phyloP scores from a whole-genome alignment of 352 stramenopile species.

The Phytophthora sojae region DNA sequence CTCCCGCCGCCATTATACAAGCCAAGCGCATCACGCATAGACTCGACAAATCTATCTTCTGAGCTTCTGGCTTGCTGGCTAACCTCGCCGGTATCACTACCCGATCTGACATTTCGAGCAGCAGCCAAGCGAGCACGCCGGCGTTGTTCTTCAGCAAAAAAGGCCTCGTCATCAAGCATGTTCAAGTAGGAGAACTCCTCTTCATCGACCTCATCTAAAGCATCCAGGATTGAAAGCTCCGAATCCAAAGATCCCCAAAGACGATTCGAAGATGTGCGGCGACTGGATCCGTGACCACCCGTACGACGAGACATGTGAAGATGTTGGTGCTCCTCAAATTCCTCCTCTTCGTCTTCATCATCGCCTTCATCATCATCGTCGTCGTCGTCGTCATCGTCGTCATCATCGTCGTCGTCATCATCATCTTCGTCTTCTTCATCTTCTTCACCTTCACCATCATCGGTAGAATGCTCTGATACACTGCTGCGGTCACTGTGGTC shows the following conservation, averaged over 20 bases:
- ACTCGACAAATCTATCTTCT: constrained; percentile 48
- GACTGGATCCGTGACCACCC: constrained; percentile 36
- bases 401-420: constrained; percentile 73
- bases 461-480: constrained; percentile 56
- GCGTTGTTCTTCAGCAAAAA: constrained; percentile 64
- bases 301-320: constrained; percentile 59
- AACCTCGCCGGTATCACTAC: constrained; percentile 18
- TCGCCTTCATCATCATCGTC: constrained; percentile 71
- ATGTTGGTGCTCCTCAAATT: constrained; percentile 67
- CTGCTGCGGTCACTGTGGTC: constrained; percentile 73
- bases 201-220: constrained; percentile 83
- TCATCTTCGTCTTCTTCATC: constrained; percentile 78
- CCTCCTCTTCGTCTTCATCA: constrained; percentile 64
- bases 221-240: constrained; percentile 76
- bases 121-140: constrained; percentile 44
- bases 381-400: constrained; percentile 67
- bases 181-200: constrained; percentile 87
- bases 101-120: constrained; percentile 29
- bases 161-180: constrained; percentile 72
- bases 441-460: constrained; percentile 56
- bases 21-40: constrained; percentile 48
- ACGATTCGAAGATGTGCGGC: constrained; percentile 49
- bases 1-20: constrained; percentile 28
- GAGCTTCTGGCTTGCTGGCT: constrained; percentile 19
- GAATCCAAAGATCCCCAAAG: constrained; percentile 78